Conservation (phyloP, 768 basidiomycete genomes). For the Mycena indigotica region DNA sequence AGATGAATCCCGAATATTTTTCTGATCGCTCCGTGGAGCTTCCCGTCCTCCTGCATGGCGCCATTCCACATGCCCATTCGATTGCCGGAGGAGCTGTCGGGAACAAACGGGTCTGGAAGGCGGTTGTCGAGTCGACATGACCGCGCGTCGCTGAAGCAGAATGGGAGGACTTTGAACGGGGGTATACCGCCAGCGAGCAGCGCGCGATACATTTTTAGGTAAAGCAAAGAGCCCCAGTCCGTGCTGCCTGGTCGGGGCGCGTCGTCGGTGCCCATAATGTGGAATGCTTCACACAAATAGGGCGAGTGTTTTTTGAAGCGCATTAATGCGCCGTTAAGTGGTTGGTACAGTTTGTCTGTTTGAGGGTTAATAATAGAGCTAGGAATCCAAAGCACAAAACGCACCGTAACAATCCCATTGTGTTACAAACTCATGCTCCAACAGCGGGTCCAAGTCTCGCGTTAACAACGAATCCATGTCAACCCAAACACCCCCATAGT, state of each 20-base stretch:
- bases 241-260: constrained; percentile 79
- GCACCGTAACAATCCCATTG: constrained; percentile 99
- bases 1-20: constrained; percentile 89
- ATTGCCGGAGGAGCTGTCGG: constrained; percentile 51
- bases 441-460: constrained; percentile 79
- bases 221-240: constrained; percentile 93
- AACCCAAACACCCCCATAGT: constrained; percentile 91
- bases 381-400: constrained; percentile 24
- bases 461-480: constrained; percentile 97
- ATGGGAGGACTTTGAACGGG: constrained; percentile 92
- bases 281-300: constrained; percentile 96
- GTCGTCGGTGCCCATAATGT: constrained; percentile 77
- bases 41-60: constrained; percentile 61
- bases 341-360: constrained; percentile 70
- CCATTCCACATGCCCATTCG: constrained; percentile 65
- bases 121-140: constrained; percentile 92
- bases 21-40: constrained; percentile 59
- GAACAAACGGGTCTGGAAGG: constrained; percentile 86
- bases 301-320: constrained; percentile 89
- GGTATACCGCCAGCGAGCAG: constrained; percentile 70
- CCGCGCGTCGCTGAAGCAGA: constrained; percentile 91
- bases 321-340: constrained; percentile 94
- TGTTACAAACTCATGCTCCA: constrained; percentile 95
- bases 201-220: constrained; percentile 87
- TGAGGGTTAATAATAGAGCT: not conserved